These are phyloP conservation scores for Rhizopus delemar DNA, from an alignment of 371 early-diverging fungal species.

Conservation along the genomic window DNA sequence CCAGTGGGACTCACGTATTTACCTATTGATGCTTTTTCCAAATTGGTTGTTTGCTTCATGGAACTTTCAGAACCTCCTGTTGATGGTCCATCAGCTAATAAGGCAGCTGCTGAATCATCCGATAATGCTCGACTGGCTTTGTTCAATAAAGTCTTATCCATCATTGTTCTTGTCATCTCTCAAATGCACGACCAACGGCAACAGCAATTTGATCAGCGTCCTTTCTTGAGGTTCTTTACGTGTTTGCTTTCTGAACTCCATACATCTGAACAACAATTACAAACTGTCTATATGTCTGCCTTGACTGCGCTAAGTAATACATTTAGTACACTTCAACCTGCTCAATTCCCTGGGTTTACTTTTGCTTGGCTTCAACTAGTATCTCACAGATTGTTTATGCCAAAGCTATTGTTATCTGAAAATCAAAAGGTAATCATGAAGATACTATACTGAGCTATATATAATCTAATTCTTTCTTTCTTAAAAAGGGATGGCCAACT, in stretches of 20 bases:
- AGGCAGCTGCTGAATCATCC: conserved; percentile 12
- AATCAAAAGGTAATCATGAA: conserved; percentile 58
- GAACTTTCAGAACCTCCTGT: conserved; percentile 48
- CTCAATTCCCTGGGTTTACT: conserved; percentile 91
- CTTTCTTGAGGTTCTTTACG: conserved; percentile 89
- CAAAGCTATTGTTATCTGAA: conserved; percentile 77
- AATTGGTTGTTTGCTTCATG: conserved; percentile 73
- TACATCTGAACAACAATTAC: conserved; percentile 67
- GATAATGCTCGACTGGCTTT: conserved; percentile 56
- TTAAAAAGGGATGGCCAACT: conserved; percentile 78
- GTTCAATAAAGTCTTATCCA: conserved; percentile 79
- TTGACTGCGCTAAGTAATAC: conserved; percentile 77
- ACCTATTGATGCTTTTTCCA: conserved; percentile 83
- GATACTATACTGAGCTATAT: neutral
- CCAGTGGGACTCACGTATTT: conserved; percentile 62
- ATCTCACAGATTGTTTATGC: conserved; percentile 91
- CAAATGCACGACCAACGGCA: conserved; percentile 82
- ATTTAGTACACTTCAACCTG: conserved; percentile 83
- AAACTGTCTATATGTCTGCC: conserved; percentile 70
- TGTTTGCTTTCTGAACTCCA: conserved; percentile 83
- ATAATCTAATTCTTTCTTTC: neutral
- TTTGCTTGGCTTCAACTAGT: conserved; percentile 96
- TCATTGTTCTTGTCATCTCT: conserved; percentile 79
- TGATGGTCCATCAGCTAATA: conserved; percentile 29
- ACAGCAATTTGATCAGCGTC: conserved; percentile 86